Conservation (phyloP, 345 rosid species). For the Gossypium stocksii region DNA sequence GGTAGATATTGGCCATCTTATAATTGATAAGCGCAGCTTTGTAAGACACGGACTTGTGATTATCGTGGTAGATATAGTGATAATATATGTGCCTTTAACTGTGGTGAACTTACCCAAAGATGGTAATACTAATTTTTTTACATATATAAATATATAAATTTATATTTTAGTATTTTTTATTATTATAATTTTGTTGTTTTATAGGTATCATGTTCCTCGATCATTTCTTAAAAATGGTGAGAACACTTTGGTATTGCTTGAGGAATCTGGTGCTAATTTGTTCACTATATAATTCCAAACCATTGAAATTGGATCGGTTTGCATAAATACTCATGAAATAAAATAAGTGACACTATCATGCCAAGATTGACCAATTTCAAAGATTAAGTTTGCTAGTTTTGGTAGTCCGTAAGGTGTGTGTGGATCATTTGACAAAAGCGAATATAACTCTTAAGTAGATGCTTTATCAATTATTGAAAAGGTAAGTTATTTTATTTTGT, state of each 20-base stretch:
- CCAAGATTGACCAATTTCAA: conserved; percentile 26
- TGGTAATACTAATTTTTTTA: conserved; percentile 22
- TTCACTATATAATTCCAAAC: conserved; percentile 31
- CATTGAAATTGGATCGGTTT: conserved; percentile 22
- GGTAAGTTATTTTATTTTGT: neutral
- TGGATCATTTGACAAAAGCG: conserved; percentile 37
- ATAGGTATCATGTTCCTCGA: conserved; percentile 52
- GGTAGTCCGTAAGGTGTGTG: conserved; percentile 36
- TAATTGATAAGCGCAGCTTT: conserved; percentile 12
- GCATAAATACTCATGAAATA: conserved; percentile 35
- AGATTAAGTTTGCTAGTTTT: conserved; percentile 24
- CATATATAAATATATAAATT: neutral
- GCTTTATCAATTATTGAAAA: conserved; percentile 9
- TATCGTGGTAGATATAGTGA: conserved; percentile 24
- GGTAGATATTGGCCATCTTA: conserved; percentile 35
- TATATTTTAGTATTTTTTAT: neutral
- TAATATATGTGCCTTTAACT: conserved; percentile 17
- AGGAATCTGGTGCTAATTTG: conserved; percentile 59
- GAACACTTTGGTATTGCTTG: conserved; percentile 50
- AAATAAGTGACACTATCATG: conserved; percentile 47
- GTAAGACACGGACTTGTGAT: conserved; percentile 19
- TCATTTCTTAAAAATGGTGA: conserved; percentile 28
- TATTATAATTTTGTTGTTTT: neutral
- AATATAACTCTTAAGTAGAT: conserved; percentile 25
- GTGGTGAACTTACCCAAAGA: conserved; percentile 36